Base-by-base conservation (phyloP, 2,329 filamentous ascomycete genomes). In the Lizonia empirigonia region DNA sequence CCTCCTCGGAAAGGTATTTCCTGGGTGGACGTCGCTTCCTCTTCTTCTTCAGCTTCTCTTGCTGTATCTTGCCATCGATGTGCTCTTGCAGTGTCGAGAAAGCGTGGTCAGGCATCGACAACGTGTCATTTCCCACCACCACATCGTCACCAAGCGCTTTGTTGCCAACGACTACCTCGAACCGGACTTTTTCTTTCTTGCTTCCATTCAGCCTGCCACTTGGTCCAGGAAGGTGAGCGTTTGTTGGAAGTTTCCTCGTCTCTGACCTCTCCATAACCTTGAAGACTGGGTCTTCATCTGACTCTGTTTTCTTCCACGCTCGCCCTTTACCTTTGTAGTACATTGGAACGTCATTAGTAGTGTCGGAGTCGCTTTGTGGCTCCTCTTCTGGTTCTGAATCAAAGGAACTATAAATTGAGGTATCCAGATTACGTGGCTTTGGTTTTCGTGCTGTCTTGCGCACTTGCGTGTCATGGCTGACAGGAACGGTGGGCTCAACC, bases 271-370 rank as follows among this genome's bases (percentile, higher is more conserved):
- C 8, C n/a, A 10, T 18, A 20, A 26, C 15, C 3, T 12, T 13
- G 26, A 38, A 46, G 1, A 10, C 20, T 16, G 27, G 27, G 15
- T 46, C 44, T 26, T 46, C 27, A 6, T 46, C 26, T 19, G 12
- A 2, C n/a, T 30, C 44, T 10, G 20, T 32, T n/a, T 33, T 38
- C 27, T 19, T 38, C 35, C 44, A 39, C 9, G 44, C 15, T 30
- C 44, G 8, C 7, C 44, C 35, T 24, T 38, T 38, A 15, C 26
- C 44, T 26, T 46, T 46, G 20, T 38, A 46, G 15, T 39, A 27
- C 26, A n/a, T 38, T 26, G 27, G 10, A 8, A 19, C n/a, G 13
- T 33, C 44, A 15, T 32, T 27, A 26, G 15, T 23, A 35, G 16
- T 20, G 29, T 35, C 40, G 5, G 18, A 22, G 3, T 36, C 32